Conservation (phyloP, 2,329 filamentous ascomycete species). For the Cladosporium phlei region DNA sequence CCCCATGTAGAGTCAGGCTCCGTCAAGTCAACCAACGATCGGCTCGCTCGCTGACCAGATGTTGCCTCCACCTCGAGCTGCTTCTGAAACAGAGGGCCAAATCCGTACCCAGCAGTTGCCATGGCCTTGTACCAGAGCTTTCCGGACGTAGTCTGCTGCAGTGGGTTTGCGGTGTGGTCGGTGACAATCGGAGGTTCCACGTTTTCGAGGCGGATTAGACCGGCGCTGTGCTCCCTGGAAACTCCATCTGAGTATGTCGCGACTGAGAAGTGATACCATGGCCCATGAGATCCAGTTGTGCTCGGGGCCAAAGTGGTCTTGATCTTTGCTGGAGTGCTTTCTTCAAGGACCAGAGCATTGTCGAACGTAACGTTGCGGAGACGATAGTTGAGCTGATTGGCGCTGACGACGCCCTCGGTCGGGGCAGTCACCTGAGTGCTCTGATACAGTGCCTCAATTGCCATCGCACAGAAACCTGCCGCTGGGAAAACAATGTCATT, state of each 20-base stretch:
- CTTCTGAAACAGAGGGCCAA: background rate
- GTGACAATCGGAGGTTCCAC: background rate
- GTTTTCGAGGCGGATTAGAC: background rate
- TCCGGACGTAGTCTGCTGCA: background rate
- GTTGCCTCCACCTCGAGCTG: background rate
- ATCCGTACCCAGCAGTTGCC: background rate
- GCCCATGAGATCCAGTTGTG: background rate
- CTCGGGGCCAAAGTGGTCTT: background rate
- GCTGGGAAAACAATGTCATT: no score
- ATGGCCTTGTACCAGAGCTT: background rate
- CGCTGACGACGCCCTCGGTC: background rate
- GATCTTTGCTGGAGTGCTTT: background rate
- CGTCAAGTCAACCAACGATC: background rate
- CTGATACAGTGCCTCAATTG: no score
- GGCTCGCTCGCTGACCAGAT: background rate
- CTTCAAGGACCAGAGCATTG: background rate
- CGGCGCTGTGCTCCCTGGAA: background rate
- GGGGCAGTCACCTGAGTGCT: background rate
- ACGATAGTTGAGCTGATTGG: background rate
- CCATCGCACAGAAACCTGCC: no score
- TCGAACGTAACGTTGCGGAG: background rate
- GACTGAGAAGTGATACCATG: background rate
- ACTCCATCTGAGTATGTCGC: background rate
- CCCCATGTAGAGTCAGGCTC: background rate
- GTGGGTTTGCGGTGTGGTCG: background rate